Evolutionary conservation across 2,329 filamentous ascomycete genomes (phyloP), one percentile per base, ranked within the genome.

Genomic region (Alternaria dauci): DNA sequence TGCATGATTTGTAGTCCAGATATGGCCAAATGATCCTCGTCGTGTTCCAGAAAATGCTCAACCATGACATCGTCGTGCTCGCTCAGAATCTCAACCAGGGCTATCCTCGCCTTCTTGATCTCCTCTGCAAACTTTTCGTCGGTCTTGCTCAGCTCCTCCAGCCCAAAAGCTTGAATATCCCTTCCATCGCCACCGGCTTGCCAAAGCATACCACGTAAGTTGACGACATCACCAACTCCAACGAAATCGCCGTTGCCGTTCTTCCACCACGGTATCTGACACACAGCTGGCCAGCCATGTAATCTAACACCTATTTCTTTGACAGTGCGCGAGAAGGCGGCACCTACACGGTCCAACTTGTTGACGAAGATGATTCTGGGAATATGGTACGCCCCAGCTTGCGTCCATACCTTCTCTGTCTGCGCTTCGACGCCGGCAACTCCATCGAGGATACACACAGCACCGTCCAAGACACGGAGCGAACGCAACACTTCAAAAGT

Each of bases 381-480:
- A 41, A 98, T 96, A 23, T 84, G 85, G 75, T 96, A 96, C 46
- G 89, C 88, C 53, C 91, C 92, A 7, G 95, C 94, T 65, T 97
- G 95, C 14, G 87, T 85, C 95, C 95, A 99, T 3, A 99, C 95
- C 70, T 96, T 90, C 76, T 99, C 95, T 0, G 95, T 98, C 76
- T 98, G 95, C 1, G 95, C 94, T 79, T 99, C 95, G 23, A 99
- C 95, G 1, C 93, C 93, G 62, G 94, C 93, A 38, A 97, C 93
- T 0, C 92, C 93, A 75, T 97, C 93, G 8, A 97, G 88, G 71
- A 97, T 94, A 72, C 93, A 96, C n/a, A 97, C 89, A 1, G 93
- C 93, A 5, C 93, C 93, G 74, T 97, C 93, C 0, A 97, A 85
- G 34, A 97, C 91, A 20, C 93, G 89, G 7, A 98, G 83, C 32